Conservation (phyloP, 192 early-diverging fungal species). For the Coemansia sp. region DNA sequence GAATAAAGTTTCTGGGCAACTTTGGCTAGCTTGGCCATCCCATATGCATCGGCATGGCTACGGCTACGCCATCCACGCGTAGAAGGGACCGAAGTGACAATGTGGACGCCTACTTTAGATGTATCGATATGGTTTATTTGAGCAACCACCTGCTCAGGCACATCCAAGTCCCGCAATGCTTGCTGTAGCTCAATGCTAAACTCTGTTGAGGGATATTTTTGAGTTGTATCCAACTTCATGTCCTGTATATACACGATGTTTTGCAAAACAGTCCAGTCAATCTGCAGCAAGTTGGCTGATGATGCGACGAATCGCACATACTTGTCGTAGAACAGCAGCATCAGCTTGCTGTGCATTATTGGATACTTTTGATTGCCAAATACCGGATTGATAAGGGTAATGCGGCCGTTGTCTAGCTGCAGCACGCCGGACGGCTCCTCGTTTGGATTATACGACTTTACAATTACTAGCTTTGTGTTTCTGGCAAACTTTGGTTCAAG, state of each 20-base stretch:
- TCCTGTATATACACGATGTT: constrained; percentile 70
- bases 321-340: constrained; percentile 60
- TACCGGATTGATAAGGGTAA: constrained; percentile 52
- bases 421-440: constrained; percentile 18
- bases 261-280: constrained; percentile 59
- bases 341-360: constrained; percentile 62
- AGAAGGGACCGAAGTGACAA: constrained; percentile 58
- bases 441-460: constrained; percentile 17
- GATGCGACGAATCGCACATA: constrained; percentile 60
- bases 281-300: constrained; percentile 58
- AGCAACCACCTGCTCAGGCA: constrained; percentile 49
- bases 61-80: constrained; percentile 19
- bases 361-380: constrained; percentile 48
- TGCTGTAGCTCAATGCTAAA: constrained; percentile 54
- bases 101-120: constrained; percentile 52
- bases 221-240: constrained; percentile 33
- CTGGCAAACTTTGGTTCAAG: constrained; percentile 42
- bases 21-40: constrained; percentile 46
- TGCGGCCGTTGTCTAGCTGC: constrained; percentile 21
- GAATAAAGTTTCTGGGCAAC: constrained; percentile 21
- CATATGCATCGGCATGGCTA: constrained; percentile 44
- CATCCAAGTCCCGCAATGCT: constrained; percentile 52
- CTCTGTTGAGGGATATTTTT: constrained; percentile 6
- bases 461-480: constrained; percentile 34
- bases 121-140: constrained; percentile 52